A percentile compares a stretch with the other conserved stretches of the same genome.
Evolutionary conservation across 371 early-diverging fungal genomes (phyloP).

Genomic region (Polyrhizophydium stewartii): DNA sequence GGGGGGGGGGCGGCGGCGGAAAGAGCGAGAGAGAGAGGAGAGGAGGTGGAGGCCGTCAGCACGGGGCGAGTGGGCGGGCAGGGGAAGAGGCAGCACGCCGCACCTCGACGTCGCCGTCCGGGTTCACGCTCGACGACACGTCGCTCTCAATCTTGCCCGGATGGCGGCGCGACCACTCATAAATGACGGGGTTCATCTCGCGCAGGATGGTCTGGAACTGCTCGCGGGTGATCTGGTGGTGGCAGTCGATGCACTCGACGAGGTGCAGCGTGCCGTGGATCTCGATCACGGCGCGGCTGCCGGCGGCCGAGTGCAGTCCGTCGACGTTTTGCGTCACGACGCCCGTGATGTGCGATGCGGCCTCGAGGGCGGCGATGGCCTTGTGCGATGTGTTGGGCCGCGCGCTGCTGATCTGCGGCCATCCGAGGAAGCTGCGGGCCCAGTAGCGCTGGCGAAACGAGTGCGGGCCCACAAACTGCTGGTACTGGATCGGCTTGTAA

Average conservation of each 20-base stretch:
- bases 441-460: slow-evolving; percentile 79
- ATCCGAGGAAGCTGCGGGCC: slow-evolving; percentile 88
- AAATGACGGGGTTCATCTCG: slow-evolving; percentile 59
- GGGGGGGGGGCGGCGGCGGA: too few species aligned
- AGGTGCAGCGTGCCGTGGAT: slow-evolving; percentile 77
- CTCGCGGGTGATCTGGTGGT: slow-evolving; percentile 43
- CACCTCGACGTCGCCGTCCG: slow-evolving; percentile 85
- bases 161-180: slow-evolving; percentile 45
- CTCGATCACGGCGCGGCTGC: slow-evolving; percentile 40
- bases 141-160: slow-evolving; percentile 18
- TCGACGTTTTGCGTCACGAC: slow-evolving; percentile 94
- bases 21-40: too few species aligned
- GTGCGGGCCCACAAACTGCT: slow-evolving; percentile 57
- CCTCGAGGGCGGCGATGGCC: slow-evolving; percentile 52
- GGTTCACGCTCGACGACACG: slow-evolving; percentile 51
- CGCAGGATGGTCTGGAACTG: slow-evolving; percentile 64
- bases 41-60: too few species aligned
- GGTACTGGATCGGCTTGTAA: slow-evolving; percentile 12
- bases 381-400: slow-evolving; percentile 71
- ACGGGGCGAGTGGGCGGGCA: too few species aligned
- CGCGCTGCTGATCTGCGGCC: slow-evolving; percentile 60
- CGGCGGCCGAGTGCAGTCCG: slow-evolving; percentile 64
- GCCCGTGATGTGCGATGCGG: slow-evolving; percentile 36
- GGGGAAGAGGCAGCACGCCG: slow-evolving; percentile 11
- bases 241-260: slow-evolving; percentile 73